Percentiles rank a stretch among this genome's conserved stretches.
Conservation (phyloP, 148 eudicot species). For the Fallopia convolvulus region DNA sequence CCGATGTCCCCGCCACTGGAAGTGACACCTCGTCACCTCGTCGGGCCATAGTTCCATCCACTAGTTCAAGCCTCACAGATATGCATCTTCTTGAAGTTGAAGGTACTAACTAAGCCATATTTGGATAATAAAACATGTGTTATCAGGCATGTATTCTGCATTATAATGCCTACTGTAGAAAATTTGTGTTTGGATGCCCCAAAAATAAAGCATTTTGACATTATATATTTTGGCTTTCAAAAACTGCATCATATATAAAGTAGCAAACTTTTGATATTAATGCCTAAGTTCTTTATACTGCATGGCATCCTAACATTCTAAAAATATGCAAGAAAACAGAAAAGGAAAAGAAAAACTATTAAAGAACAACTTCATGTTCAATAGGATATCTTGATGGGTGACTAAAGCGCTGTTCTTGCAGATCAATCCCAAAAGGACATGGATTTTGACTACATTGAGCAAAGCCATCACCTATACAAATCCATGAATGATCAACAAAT, state of each 20-base stretch:
- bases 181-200: too few species aligned
- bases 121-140: too few species aligned
- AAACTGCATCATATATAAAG: too few species aligned
- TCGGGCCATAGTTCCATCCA: background rate
- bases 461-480: background rate
- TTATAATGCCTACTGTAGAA: too few species aligned
- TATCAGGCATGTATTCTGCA: too few species aligned
- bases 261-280: too few species aligned
- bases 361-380: background rate
- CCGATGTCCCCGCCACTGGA: constrained; percentile 9
- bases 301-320: background rate
- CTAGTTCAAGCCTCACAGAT: constrained; percentile 3
- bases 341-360: background rate
- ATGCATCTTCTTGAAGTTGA: constrained; percentile 3
- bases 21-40: constrained; percentile 3
- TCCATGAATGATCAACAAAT: background rate
- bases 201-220: too few species aligned
- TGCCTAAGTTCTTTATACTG: too few species aligned
- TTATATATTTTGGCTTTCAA: too few species aligned
- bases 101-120: background rate
- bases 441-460: constrained; percentile 3
- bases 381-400: background rate
- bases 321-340: background rate
- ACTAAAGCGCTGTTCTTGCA: background rate
- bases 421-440: constrained; percentile 1